A percentile compares a stretch with the other conserved stretches of the same genome.
Evolutionary conservation across 805 yeast genomes (phyloP).

Genomic region (Candida bentonensis): DNA sequence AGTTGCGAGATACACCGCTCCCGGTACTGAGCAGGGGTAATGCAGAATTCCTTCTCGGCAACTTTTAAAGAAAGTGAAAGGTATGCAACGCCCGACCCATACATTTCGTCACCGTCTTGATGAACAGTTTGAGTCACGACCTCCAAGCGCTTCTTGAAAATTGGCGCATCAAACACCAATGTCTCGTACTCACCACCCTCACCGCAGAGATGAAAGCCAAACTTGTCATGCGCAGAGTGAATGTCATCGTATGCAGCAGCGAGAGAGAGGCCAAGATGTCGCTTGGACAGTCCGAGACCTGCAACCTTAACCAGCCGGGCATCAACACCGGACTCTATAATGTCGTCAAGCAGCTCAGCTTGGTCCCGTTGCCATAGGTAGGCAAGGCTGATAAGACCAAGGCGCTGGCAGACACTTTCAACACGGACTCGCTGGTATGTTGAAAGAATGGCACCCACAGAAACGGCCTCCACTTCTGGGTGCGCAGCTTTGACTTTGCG

Average conservation of each 20-base stretch:
- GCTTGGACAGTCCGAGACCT: slow-evolving; percentile 61
- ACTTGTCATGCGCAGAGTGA: slow-evolving; percentile 37
- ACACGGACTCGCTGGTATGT: slow-evolving; percentile 93
- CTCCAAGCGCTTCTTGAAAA: slow-evolving; percentile 42
- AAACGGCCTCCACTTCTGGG: slow-evolving; percentile 72
- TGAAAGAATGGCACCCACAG: slow-evolving; percentile 92
- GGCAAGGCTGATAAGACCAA: slow-evolving; percentile 55
- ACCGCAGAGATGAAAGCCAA: slow-evolving; percentile 89
- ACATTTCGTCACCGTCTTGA: slow-evolving; percentile 29
- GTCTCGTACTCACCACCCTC: slow-evolving; percentile 99
- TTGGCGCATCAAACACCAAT: slow-evolving; percentile 79
- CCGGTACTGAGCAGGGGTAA: background rate
- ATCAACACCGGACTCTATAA: slow-evolving; percentile 52
- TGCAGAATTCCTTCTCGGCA: background rate
- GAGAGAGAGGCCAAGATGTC: slow-evolving; percentile 56
- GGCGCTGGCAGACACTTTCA: slow-evolving; percentile 71
- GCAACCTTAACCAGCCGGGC: slow-evolving; percentile 89
- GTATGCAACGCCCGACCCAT: slow-evolving; percentile 5
- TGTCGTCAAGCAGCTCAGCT: slow-evolving; percentile 63
- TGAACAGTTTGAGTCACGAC: slow-evolving; percentile 27
- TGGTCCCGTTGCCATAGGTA: slow-evolving; percentile 90
- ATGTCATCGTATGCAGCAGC: slow-evolving; percentile 48
- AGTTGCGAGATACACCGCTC: background rate
- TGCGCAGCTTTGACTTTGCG: slow-evolving; percentile 32
- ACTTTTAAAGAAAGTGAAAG: background rate